Evolutionary conservation across 305 asterid genomes (phyloP), one percentile per base, ranked within the genome.

Genomic region (Fraxinus latifolia): DNA sequence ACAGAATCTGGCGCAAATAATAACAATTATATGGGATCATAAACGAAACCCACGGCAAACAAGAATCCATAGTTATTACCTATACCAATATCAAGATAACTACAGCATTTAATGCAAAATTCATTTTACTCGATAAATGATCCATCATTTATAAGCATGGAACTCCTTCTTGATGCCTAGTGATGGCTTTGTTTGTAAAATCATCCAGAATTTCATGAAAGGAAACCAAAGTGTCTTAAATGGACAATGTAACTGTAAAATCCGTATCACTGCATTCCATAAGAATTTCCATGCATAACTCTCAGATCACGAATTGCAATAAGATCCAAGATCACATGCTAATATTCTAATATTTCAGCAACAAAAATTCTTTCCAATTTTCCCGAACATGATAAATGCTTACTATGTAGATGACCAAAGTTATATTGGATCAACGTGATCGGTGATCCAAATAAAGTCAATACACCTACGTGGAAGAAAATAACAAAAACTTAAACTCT

Each of bases 201-300:
- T 58, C 75, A 70, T 77, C n/a, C 2, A 39, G 58, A 62, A 74
- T 42, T 42, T 42, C 34, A 58, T 6, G 74, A 77, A 27, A 42
- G 68, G 58, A 68, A 21, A 33, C 31, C 17, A 76, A 67, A 82
- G 9, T 73, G 31, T 27, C 55, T 53, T 60, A 44, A 68, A 70
- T 50, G 36, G 78, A 77, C 62, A 75, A 85, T 78, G 21, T n/a
- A 79, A 77, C 39, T 11, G 8, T 23, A 68, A n/a, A 77, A 85
- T 9, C 21, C 25, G 36, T 27, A 67, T 67, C 37, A 23, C 36
- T 23, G 32, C 32, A 55, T 55, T 32, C 17, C 3, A 11, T 32
- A n/a, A 79, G 62, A 79, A 5, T 25, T 14, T 68, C 74, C 21
- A 29, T 60, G 70, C 15, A 27, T 27, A 65, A 7, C 32, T 65